phyloP scores from a whole-genome alignment of 192 early-diverging fungal species.

The Fimicolochytrium jonesii region DNA sequence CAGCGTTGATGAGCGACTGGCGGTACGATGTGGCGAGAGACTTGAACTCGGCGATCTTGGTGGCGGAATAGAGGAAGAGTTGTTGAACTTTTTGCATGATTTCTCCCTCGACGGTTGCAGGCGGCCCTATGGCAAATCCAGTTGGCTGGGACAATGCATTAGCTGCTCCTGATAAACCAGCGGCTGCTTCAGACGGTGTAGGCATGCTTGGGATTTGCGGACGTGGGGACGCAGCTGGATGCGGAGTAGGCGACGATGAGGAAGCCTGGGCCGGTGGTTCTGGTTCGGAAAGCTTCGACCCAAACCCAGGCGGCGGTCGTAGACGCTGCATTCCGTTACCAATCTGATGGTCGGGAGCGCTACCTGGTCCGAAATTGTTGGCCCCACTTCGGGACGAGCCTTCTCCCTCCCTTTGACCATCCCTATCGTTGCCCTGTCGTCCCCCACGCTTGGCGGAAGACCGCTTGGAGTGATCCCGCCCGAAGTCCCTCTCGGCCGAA shows the following conservation, averaged over 20 bases:
- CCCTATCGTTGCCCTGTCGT: no score
- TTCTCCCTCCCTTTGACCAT: no score
- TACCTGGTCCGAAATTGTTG: no score
- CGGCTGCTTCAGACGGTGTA: slow-evolving; percentile 17
- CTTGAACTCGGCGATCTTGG: slow-evolving; percentile 41
- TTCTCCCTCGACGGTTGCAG: slow-evolving; percentile 22
- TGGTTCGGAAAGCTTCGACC: slow-evolving; percentile 28
- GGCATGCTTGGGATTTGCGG: slow-evolving; percentile 3
- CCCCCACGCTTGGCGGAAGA: no score
- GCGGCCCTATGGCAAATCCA: neutral
- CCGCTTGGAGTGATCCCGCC: no score
- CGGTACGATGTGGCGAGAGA: slow-evolving; percentile 33
- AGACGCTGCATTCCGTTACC: neutral
- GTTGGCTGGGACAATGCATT: neutral
- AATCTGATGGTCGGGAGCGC: no score
- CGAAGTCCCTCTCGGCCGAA: slow-evolving; percentile 23
- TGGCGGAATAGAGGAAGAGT: slow-evolving; percentile 33
- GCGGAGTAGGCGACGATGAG: slow-evolving; percentile 1
- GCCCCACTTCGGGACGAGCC: no score
- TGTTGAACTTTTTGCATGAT: slow-evolving; percentile 29
- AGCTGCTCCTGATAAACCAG: neutral
- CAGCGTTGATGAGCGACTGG: slow-evolving; percentile 17
- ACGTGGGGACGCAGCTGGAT: neutral
- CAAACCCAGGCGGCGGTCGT: slow-evolving; percentile 45
- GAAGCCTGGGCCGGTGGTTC: slow-evolving; percentile 5